A percentile compares a stretch with the other conserved stretches of the same genome.
Evolutionary conservation across 2,329 filamentous ascomycete species (phyloP).

Genomic region (Microdochium bolleyi): DNA sequence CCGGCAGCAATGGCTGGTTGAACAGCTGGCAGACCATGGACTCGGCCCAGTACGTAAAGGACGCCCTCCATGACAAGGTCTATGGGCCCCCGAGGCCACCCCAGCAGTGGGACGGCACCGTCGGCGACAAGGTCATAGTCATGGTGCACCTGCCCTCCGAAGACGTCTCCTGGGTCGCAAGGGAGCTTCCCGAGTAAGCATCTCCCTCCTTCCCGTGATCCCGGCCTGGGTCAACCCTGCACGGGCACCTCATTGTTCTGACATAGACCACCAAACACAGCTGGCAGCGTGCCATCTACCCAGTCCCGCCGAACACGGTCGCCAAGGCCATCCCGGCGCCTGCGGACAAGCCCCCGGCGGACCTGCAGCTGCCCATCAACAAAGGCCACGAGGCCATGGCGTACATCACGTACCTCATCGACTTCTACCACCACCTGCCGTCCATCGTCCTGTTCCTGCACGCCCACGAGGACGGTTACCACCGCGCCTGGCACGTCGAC

Average conservation of each 20-base stretch:
- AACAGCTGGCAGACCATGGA: background rate
- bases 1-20: background rate
- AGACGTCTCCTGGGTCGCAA: background rate
- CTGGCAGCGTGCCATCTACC: background rate
- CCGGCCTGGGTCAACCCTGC: too few species aligned
- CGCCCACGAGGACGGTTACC: constrained; percentile 45
- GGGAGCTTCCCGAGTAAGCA: background rate
- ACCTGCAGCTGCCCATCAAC: constrained; percentile 13
- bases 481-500: constrained; percentile 41
- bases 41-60: background rate
- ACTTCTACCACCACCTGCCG: constrained; percentile 50
- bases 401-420: constrained; percentile 55
- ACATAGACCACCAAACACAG: background rate
- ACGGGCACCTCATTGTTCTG: background rate
- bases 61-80: background rate
- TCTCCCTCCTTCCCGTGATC: too few species aligned
- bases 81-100: background rate
- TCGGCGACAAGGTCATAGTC: background rate
- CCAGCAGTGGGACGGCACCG: background rate
- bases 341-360: background rate
- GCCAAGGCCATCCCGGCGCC: background rate
- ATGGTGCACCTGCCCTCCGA: background rate
- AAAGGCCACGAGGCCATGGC: constrained; percentile 52
- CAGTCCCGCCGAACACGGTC: background rate
- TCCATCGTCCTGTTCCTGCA: constrained; percentile 55